These are phyloP conservation scores for Colletotrichum sp. DNA, from an alignment of 2,329 filamentous ascomycete genomes.

Conservation along the genomic window DNA sequence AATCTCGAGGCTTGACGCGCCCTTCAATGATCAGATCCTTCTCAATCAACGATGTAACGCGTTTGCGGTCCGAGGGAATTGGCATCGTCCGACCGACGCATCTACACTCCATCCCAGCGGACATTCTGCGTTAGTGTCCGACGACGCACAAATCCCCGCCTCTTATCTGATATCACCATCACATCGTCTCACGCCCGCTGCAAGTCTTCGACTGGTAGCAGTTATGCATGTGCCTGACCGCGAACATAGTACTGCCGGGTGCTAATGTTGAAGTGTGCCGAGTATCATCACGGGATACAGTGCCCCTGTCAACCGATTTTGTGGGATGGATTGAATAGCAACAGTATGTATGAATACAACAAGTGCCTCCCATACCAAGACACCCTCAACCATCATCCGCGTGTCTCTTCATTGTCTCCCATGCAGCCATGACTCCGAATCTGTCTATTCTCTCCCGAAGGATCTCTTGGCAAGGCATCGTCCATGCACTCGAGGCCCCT, in stretches of 20 bases:
- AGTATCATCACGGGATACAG: not conserved
- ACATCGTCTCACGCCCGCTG: not conserved
- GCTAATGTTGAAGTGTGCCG: not conserved
- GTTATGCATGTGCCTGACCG: not conserved
- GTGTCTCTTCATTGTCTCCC: not conserved
- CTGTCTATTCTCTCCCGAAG: not conserved
- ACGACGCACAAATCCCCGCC: not conserved
- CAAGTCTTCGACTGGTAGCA: not conserved
- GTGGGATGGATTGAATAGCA: not conserved
- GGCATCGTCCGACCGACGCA: not conserved
- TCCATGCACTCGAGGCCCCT: not conserved
- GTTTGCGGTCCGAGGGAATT: not conserved
- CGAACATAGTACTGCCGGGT: not conserved
- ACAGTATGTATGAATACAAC: rapidly evolving
- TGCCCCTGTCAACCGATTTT: not conserved
- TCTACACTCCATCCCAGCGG: not conserved
- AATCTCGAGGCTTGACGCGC: not conserved
- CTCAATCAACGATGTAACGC: not conserved
- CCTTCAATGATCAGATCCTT: not conserved
- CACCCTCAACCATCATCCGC: not conserved
- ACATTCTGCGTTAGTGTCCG: not conserved
- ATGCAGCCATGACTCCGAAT: not conserved
- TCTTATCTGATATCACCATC: not conserved
- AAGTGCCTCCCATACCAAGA: rapidly evolving
- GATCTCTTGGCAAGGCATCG: not conserved